Percentiles rank a stretch among this genome's conserved stretches.
phyloP scores from a whole-genome alignment of 352 stramenopile species.

The Phytophthora agathidicida region DNA sequence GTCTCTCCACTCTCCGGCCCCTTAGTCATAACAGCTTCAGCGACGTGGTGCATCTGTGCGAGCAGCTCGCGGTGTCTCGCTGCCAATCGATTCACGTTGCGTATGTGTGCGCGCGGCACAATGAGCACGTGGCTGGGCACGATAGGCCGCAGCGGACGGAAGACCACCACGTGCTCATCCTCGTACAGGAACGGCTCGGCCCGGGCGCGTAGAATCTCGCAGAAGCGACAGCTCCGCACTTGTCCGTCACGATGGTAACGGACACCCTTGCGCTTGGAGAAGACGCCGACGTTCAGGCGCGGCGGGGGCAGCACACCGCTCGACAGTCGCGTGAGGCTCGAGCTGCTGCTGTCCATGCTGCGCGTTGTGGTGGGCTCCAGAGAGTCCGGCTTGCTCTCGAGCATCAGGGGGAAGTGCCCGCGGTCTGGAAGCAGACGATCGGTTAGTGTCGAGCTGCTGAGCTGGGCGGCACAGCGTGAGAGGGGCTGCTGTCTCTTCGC shows the following conservation, averaged over 20 bases:
- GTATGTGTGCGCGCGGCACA: slow-evolving; percentile 78
- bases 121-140: slow-evolving; percentile 80
- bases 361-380: slow-evolving; percentile 6
- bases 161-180: slow-evolving; percentile 79
- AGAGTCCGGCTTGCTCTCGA: slow-evolving; percentile 15
- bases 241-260: slow-evolving; percentile 63
- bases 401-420: slow-evolving; percentile 4
- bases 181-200: slow-evolving; percentile 79
- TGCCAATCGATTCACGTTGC: slow-evolving; percentile 77
- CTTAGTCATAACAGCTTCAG: slow-evolving; percentile 47
- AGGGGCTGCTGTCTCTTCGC: slow-evolving; percentile 29
- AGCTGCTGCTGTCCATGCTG: slow-evolving; percentile 18
- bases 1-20: background rate
- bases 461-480: slow-evolving; percentile 30
- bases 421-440: slow-evolving; percentile 8
- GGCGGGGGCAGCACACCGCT: slow-evolving; percentile 24
- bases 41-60: slow-evolving; percentile 67
- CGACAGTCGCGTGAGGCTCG: slow-evolving; percentile 21
- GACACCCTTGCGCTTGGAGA: slow-evolving; percentile 76
- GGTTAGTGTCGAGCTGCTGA: slow-evolving; percentile 27
- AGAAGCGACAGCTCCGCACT: slow-evolving; percentile 79
- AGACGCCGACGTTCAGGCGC: slow-evolving; percentile 46
- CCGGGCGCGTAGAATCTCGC: slow-evolving; percentile 67
- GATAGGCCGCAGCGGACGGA: slow-evolving; percentile 75
- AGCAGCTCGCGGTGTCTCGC: slow-evolving; percentile 56